Percentiles rank a stretch among this genome's conserved stretches.
phyloP scores from a whole-genome alignment of 495 filamentous ascomycete genomes.

The Haplographium delicatum region DNA sequence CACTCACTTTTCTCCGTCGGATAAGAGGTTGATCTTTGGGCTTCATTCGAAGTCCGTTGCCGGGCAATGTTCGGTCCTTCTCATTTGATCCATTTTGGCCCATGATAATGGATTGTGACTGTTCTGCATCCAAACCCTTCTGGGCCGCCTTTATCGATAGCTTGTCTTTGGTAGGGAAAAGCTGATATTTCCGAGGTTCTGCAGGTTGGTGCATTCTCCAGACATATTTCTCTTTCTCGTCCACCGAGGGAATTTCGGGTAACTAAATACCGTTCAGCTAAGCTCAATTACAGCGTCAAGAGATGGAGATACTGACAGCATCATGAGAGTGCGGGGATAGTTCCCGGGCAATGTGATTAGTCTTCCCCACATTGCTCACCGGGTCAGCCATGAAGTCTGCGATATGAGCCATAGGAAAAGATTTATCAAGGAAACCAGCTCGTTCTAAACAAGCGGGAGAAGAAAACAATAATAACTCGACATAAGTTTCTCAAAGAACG shows the following conservation, averaged over 20 bases:
- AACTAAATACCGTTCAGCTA: constrained; percentile 8
- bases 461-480: background rate
- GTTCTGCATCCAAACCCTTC: constrained; percentile 47
- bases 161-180: constrained; percentile 42
- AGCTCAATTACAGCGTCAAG: background rate
- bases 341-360: constrained; percentile 30
- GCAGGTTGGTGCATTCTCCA: constrained; percentile 50
- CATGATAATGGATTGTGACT: constrained; percentile 41
- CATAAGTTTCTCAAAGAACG: constrained; percentile 1
- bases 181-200: constrained; percentile 41
- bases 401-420: constrained; percentile 26
- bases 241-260: constrained; percentile 30
- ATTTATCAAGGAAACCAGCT: constrained; percentile 8
- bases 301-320: constrained; percentile 15
- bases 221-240: constrained; percentile 38
- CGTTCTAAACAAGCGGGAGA: background rate
- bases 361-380: constrained; percentile 22
- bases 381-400: constrained; percentile 25
- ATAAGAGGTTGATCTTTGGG: constrained; percentile 45
- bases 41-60: constrained; percentile 38
- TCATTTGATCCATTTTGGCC: constrained; percentile 34
- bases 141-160: constrained; percentile 26
- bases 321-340: constrained; percentile 19
- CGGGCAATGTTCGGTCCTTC: constrained; percentile 36
- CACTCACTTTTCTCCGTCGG: constrained; percentile 56